Evolutionary conservation across 139 green algal species (phyloP), one percentile per base, ranked within the genome.

Genomic region (Chlamydomonas urium): DNA sequence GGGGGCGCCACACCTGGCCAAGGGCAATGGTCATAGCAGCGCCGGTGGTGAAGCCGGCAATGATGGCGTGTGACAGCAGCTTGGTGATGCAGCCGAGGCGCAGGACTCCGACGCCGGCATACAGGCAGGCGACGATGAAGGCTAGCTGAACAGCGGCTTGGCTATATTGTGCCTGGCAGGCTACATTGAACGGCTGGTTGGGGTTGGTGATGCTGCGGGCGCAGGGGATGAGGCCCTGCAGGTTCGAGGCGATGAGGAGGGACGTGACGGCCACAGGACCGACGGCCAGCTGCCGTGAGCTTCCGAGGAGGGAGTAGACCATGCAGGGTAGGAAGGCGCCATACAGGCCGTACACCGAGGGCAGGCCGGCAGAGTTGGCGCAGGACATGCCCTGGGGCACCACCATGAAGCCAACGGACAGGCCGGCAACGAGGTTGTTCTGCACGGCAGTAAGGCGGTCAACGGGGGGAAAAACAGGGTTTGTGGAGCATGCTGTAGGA

Each of bases 331-430:
- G 72, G 77, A 95, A 96, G 2, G 87, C 87, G 17, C 87, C 86
- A 73, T 97, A 97, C 47, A 97, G 86, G n/a, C 93, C 93, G 66
- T 90, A 96, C 28, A 88, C 83, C 1, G 81, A 59, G 0, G 88
- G 89, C 61, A 93, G 72, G 47, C 86, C 87, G 0, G 89, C 89
- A 48, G 91, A 69, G 31, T 81, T 86, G 38, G 89, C 89, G 65
- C 93, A 94, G 1, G 76, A 86, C 83, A 94, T 85, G 47, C 73
- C 73, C 50, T 77, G 33, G 0, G 89, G 90, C 28, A 95, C 80
- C 33, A 95, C 87, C 87, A 95, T 89, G 71, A 87, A 90, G 3
- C 80, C 90, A 5, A 93, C 88, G 24, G 76, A 87, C 21, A 92
- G 63, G 24, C 90, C 90, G 4, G 90, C 84, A 2, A 87, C 34